Evolutionary conservation across 805 yeast species (phyloP), one percentile per base, ranked within the genome.

Genomic region (Metschnikowia shivogae): DNA sequence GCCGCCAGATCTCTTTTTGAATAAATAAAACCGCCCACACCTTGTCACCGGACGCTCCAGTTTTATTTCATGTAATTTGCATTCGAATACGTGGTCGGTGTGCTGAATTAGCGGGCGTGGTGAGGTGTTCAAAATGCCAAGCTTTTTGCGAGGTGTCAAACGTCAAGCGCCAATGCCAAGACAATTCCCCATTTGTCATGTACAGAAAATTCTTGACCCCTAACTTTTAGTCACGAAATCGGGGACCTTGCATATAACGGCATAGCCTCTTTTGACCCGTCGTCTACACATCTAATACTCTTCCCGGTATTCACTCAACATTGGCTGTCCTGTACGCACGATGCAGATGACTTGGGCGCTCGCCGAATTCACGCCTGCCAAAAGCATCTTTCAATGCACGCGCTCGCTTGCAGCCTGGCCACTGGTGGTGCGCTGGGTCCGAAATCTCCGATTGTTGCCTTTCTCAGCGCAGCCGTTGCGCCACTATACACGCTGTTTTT

Each of bases 141-240:
- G 42, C n/a, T 24, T 39, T 37, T 39, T 22, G 24, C 29, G 27
- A 39, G 43, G 45, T 48, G 52, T 48, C 52, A 48, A 36, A 45
- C 43, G 52, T 48, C 52, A 48, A 45, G 28, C 13, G 36, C 39
- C 36, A 43, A 36, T 39, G 52, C 52, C 50, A 47, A 47, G 50
- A 47, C 39, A 36, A 29, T 40, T 34, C 31, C 32, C 42, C 42
- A 39, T 17, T 39, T 22, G 42, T 24, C 43, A 22, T 38, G 45
- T 39, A 39, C 42, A 35, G 36, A 32, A 36, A 34, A 29, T 39
- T 35, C 37, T 37, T 36, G 36, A 39, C 42, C 30, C 28, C 33
- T 30, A 39, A 28, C 10, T 28, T 32, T 32, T 11, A 17, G 20
- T 19, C 30, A 37, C 20, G 34, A 29, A 37, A 37, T 28, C 22